A percentile compares a stretch with the other conserved stretches of the same genome.
These are phyloP conservation scores for Clonostachys rhizophaga DNA, from an alignment of 2,329 filamentous ascomycete species.

Conservation along the genomic window DNA sequence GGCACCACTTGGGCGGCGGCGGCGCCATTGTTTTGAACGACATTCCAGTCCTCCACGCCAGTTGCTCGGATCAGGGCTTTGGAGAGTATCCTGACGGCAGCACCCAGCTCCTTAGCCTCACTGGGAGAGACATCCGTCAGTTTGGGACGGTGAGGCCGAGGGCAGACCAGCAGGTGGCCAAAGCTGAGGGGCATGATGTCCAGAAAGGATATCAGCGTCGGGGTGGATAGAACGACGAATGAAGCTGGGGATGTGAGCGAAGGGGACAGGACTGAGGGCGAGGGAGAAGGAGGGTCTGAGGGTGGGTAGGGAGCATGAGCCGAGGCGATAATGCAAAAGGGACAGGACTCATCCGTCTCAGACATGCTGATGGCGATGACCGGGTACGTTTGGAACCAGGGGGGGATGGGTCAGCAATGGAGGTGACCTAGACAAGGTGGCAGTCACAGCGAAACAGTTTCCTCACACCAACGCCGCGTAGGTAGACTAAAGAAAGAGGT, in stretches of 20 bases:
- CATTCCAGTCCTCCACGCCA: conserved; percentile 82
- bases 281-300: conserved; percentile 27
- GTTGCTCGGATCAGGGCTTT: conserved; percentile 65
- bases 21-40: conserved; percentile 92
- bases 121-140: conserved; percentile 62
- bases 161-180: conserved; percentile 80
- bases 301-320: conserved; percentile 44
- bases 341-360: conserved; percentile 29
- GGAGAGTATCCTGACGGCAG: conserved; percentile 67
- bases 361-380: background rate
- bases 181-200: conserved; percentile 85
- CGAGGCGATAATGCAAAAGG: conserved; percentile 57
- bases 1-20: conserved; percentile 89
- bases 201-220: conserved; percentile 77
- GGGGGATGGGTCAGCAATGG: background rate
- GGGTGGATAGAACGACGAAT: conserved; percentile 73
- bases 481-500: too few relatives aligned
- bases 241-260: conserved; percentile 35
- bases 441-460: too few relatives aligned
- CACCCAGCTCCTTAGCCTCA: conserved; percentile 64
- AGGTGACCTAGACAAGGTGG: too few relatives aligned
- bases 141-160: conserved; percentile 72
- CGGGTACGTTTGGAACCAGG: background rate
- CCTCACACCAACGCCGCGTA: too few relatives aligned
- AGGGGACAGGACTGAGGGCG: conserved; percentile 21